Evolutionary conservation across 164 flowering plant genomes (phyloP).

Genomic region (Cinnamomum micranthum): DNA sequence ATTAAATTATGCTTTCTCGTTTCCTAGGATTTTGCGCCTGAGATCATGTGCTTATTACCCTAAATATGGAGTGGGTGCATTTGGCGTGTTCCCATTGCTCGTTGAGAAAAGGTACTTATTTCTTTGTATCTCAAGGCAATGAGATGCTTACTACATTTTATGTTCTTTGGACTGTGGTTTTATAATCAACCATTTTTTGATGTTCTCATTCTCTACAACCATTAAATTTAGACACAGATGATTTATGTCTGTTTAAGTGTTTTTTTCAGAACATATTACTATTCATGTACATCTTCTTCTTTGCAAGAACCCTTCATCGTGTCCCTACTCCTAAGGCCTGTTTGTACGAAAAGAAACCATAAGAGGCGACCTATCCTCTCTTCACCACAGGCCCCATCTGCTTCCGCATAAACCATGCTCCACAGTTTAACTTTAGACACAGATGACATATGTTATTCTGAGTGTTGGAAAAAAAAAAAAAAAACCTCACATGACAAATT

Average conservation of each 20-base stretch:
- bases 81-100: conserved; percentile 68
- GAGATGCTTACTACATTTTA: neutral
- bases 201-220: no score
- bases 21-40: conserved; percentile 61
- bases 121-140: neutral
- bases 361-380: neutral
- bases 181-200: no score
- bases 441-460: no score
- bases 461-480: no score
- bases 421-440: no score
- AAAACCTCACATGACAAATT: no score
- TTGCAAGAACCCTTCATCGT: neutral
- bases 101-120: conserved; percentile 52
- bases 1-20: conserved; percentile 10
- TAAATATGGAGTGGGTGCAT: conserved; percentile 81
- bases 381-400: no score
- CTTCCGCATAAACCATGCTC: no score
- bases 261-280: neutral
- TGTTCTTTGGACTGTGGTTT: no score
- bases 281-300: neutral
- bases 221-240: neutral
- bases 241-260: neutral
- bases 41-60: conserved; percentile 80
- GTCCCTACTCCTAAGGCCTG: neutral
- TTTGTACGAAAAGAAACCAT: neutral